Evolutionary conservation across 768 basidiomycete species (phyloP), one percentile per base, ranked within the genome.

Genomic region (Paxillus ammoniavirescens): DNA sequence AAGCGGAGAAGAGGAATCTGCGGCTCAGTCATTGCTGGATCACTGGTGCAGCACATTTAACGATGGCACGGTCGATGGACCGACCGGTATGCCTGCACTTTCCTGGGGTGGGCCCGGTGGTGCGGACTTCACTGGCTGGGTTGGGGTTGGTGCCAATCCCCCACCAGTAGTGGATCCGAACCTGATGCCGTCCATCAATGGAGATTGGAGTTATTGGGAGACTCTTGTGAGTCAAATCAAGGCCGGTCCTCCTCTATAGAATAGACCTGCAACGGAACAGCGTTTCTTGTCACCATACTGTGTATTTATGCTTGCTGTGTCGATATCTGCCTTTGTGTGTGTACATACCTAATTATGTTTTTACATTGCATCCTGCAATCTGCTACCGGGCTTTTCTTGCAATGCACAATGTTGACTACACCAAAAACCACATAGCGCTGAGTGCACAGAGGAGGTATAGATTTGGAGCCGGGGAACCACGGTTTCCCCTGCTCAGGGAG

Each of bases 41-140:
- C 87, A 91, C 56, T 93, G 91, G 91, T 88, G 83, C 63, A 86
- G 85, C 56, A 83, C 85, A n/a, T 81, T 91, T 58, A 87, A 82
- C 63, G 87, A 84, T 53, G 79, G 83, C 10, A 77, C 80, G 2
- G 60, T 82, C 2, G 84, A 87, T 59, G 73, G 77, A 18, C 66
- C 76, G 3, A 73, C 74, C 18, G 75, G 77, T 28, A 75, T 74
- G 47, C 74, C 73, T 40, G 69, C 73, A 5, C 63, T 83, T 56
- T 78, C 83, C 8, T 88, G 86, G 87, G 79, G 79, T 18, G 82
- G 82, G 13, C 76, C 80, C 7, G 79, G 80, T 13, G 73, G 77
- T 45, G 74, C 75, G 31, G 86, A 87, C 60, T 76, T 82, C 40
- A 69, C 82, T 18, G 82, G 81, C 3, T 86, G 86, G 84, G 73